These are phyloP conservation scores for Aspergillus viridinutans DNA, from an alignment of 2,329 filamentous ascomycete genomes.

Conservation along the genomic window DNA sequence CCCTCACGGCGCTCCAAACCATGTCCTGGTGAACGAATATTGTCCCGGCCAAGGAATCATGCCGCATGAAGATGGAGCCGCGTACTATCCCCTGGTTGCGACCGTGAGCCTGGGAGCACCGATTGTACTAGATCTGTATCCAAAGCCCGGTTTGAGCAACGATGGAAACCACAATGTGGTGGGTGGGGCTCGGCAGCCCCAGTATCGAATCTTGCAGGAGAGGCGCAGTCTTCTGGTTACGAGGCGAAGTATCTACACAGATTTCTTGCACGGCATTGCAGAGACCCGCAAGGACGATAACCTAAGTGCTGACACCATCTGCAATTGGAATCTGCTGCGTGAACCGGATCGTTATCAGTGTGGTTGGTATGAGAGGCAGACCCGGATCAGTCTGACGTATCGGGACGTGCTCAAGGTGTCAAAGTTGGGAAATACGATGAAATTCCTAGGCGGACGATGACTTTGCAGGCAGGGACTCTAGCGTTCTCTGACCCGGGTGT, in stretches of 20 bases:
- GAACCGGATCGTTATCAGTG: constrained; percentile 34
- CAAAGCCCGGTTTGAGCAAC: constrained; percentile 45
- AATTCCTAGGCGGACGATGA: constrained; percentile 41
- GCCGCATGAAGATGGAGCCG: constrained; percentile 88
- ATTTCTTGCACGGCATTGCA: constrained; percentile 59
- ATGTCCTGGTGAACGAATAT: constrained; percentile 93
- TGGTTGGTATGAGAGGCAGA: constrained; percentile 47
- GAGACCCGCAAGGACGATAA: constrained; percentile 58
- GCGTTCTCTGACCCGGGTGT: not conserved
- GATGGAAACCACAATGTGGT: constrained; percentile 4
- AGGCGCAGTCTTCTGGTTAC: constrained; percentile 66
- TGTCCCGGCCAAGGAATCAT: constrained; percentile 86
- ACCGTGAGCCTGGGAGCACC: constrained; percentile 80
- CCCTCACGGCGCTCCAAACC: constrained; percentile 75
- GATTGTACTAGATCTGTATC: constrained; percentile 73
- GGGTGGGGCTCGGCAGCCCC: constrained; percentile 23
- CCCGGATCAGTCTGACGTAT: constrained; percentile 61
- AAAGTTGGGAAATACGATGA: constrained; percentile 65
- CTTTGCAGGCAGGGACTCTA: not conserved
- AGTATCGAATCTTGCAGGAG: constrained; percentile 72
- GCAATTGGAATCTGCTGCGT: constrained; percentile 56
- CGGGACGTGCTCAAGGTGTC: constrained; percentile 82
- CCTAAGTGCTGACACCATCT: constrained; percentile 50
- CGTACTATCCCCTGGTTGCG: constrained; percentile 83
- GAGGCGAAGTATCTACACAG: constrained; percentile 49